Percentiles rank a stretch among this genome's conserved stretches.
phyloP scores from a whole-genome alignment of 345 rosid species.

The Salix caprea region DNA sequence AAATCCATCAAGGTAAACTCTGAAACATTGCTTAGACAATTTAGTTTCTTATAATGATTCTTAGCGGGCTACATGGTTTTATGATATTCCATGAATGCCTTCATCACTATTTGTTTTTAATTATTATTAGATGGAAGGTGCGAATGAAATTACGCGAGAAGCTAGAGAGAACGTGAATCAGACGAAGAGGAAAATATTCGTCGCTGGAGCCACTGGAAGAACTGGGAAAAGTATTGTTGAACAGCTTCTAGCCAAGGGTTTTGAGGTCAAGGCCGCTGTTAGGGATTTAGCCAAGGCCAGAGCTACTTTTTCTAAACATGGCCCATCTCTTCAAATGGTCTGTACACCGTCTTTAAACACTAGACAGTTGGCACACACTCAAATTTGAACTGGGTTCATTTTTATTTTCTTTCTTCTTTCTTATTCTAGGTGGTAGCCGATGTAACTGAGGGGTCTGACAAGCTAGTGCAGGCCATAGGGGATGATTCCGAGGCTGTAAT shows the following conservation, averaged over 20 bases:
- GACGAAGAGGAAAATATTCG: slow-evolving; percentile 56
- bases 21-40: slow-evolving; percentile 2
- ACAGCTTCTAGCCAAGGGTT: slow-evolving; percentile 78
- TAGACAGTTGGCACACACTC: not conserved
- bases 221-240: slow-evolving; percentile 80
- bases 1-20: slow-evolving; percentile 25
- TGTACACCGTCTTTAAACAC: slow-evolving; percentile 16
- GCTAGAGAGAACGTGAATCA: slow-evolving; percentile 7
- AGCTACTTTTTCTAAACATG: slow-evolving; percentile 42
- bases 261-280: slow-evolving; percentile 78
- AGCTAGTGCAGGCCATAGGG: slow-evolving; percentile 76
- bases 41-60: not conserved
- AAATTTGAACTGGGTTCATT: slow-evolving; percentile 3
- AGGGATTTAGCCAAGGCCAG: slow-evolving; percentile 72
- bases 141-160: slow-evolving; percentile 29
- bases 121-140: slow-evolving; percentile 50
- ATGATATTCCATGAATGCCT: not conserved
- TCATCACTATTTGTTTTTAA: not conserved
- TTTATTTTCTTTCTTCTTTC: not conserved
- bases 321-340: slow-evolving; percentile 72
- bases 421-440: slow-evolving; percentile 73
- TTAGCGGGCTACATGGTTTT: not conserved
- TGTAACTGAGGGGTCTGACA: slow-evolving; percentile 73
- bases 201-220: slow-evolving; percentile 87
- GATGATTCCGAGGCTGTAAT: slow-evolving; percentile 78